phyloP scores from a whole-genome alignment of 345 rosid genomes.

The Pistacia vera region DNA sequence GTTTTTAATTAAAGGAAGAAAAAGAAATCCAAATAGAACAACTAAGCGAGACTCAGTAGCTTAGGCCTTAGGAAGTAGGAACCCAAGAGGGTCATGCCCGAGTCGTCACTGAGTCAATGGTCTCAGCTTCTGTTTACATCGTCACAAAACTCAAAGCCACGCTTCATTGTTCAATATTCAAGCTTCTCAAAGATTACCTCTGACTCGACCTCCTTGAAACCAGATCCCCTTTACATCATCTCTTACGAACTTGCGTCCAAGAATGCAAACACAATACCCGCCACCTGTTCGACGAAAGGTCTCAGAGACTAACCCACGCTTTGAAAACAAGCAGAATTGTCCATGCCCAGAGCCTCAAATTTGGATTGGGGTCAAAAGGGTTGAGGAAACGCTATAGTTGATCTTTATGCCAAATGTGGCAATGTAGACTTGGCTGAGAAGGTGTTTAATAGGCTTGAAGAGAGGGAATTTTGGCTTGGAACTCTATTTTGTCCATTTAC shows the following conservation, averaged over 20 bases:
- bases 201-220: slow-evolving; percentile 9
- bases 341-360: slow-evolving; percentile 50
- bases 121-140: slow-evolving; percentile 19
- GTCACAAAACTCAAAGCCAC: slow-evolving; percentile 19
- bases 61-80: neutral
- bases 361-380: slow-evolving; percentile 54
- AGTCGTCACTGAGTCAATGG: slow-evolving; percentile 26
- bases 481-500: slow-evolving; percentile 77
- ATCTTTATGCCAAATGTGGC: slow-evolving; percentile 83
- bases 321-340: slow-evolving; percentile 45
- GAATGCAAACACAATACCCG: slow-evolving; percentile 56
- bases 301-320: slow-evolving; percentile 43
- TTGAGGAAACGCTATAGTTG: slow-evolving; percentile 60
- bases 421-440: slow-evolving; percentile 56
- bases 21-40: neutral
- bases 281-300: slow-evolving; percentile 72
- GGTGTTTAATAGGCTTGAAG: slow-evolving; percentile 51
- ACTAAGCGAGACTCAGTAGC: neutral
- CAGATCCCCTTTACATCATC: slow-evolving; percentile 22
- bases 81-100: neutral
- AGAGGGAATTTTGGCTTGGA: slow-evolving; percentile 69
- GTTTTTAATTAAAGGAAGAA: neutral
- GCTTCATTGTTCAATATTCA: slow-evolving; percentile 27
- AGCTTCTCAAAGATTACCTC: slow-evolving; percentile 25
- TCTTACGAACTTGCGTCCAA: slow-evolving; percentile 39